phyloP scores from a whole-genome alignment of 116 monocot genomes.

The Papilionanthe hybrid region DNA sequence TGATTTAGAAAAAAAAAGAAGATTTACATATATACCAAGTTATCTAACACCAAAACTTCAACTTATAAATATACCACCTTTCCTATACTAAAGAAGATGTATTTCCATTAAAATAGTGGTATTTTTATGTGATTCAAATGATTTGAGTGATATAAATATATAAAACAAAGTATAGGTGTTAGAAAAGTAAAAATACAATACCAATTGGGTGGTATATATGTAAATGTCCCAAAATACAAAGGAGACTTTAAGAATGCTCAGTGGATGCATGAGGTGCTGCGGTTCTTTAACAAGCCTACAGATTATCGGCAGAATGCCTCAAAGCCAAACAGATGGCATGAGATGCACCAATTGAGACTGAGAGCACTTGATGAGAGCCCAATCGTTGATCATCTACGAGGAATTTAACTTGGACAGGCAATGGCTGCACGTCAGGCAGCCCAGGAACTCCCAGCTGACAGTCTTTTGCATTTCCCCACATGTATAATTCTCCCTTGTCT shows the following conservation, averaged over 20 bases:
- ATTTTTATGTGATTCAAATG: too few species aligned
- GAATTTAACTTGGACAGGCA: conserved; percentile 80
- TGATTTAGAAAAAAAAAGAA: too few species aligned
- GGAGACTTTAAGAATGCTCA: background rate
- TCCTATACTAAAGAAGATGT: too few species aligned
- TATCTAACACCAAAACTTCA: too few species aligned
- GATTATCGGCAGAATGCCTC: conserved; percentile 15
- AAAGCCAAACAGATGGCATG: conserved; percentile 82
- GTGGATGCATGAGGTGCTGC: background rate
- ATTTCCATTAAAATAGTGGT: too few species aligned
- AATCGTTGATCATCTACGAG: conserved; percentile 59
- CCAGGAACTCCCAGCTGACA: conserved; percentile 84
- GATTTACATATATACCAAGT: too few species aligned
- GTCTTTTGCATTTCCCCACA: conserved; percentile 96
- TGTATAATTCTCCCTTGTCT: conserved; percentile 81
- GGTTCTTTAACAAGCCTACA: background rate
- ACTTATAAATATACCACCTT: too few species aligned
- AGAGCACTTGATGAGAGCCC: conserved; percentile 62
- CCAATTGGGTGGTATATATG: too few species aligned
- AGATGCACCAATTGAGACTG: conserved; percentile 77
- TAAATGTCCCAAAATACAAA: too few species aligned
- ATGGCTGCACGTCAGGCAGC: conserved; percentile 52
- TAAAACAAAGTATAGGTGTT: too few species aligned
- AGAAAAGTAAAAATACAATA: too few species aligned
- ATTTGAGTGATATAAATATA: too few species aligned